Evolutionary conservation across 352 stramenopile genomes (phyloP), one percentile per base, ranked within the genome.

Genomic region (Pythium oligandrum): DNA sequence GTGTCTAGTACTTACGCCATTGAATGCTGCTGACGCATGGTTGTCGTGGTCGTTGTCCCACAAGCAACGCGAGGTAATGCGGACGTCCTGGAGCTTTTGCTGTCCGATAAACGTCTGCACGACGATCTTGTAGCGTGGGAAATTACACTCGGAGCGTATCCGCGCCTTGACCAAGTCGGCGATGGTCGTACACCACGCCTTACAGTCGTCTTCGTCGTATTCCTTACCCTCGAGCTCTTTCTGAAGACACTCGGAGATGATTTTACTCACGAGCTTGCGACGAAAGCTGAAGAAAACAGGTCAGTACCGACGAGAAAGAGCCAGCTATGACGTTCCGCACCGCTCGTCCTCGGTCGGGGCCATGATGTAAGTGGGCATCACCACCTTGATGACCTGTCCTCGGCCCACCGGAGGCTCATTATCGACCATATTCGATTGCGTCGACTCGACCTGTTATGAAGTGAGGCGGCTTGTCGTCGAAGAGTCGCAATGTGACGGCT

Each of bases 41-140:
- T 98, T 98, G 75, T 98, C 93, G 51, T 88, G 81, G 47, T 91
- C 70, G 35, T 88, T 96, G 68, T 98, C 88, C 92, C 93, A 98
- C 5, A 98, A 73, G 48, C 93, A 98, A 36, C 92, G 73, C 52
- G 88, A 97, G 3, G 91, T 88, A 61, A 98, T 95, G 36, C 77
- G 77, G 35, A 98, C 85, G 43, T 97, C 93, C 61, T 98, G 93
- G 54, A 98, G 78, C 57, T 86, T 89, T 64, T 94, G 88, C 69
- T 98, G 77, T 12, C 95, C 95, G 53, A 98, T 86, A 40, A 96
- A 98, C 30, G 93, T 88, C 68, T 98, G 93, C 34, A 97, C 91
- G 32, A 98, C 70, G 43, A 98, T 70, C 57, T 98, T 98, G 67
- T 98, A 98, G 31, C 94, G 82, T 17, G 86, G 84, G 39, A 95